Conservation (phyloP, 441 rosid genomes). For the Adansonia gregorii region DNA sequence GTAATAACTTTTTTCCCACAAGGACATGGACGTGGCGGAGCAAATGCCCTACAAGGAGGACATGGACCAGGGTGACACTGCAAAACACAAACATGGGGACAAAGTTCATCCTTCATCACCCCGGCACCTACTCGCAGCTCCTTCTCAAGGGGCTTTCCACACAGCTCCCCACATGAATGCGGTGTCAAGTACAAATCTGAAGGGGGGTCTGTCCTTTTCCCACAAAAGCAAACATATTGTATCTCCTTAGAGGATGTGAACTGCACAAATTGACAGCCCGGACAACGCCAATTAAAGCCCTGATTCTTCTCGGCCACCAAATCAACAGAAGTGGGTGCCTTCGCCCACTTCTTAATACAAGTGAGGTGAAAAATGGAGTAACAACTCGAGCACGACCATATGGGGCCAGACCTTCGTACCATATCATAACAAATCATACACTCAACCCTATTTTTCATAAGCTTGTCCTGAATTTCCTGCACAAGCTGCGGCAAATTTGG, state of each 20-base stretch:
- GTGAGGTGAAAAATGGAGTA: slow-evolving; percentile 89
- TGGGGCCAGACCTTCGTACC: slow-evolving; percentile 80
- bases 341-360: slow-evolving; percentile 97
- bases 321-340: slow-evolving; percentile 89
- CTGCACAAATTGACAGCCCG: slow-evolving; percentile 95
- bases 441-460: slow-evolving; percentile 71
- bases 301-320: slow-evolving; percentile 77
- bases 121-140: slow-evolving; percentile 39
- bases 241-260: slow-evolving; percentile 77
- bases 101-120: slow-evolving; percentile 59
- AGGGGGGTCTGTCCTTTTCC: slow-evolving; percentile 86
- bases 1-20: slow-evolving; percentile 87
- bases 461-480: slow-evolving; percentile 94
- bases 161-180: slow-evolving; percentile 97
- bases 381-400: slow-evolving; percentile 98
- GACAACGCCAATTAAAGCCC: slow-evolving; percentile 98
- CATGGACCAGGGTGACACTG: slow-evolving; percentile 99
- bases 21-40: slow-evolving; percentile 84
- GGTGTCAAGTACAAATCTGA: slow-evolving; percentile 96
- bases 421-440: slow-evolving; percentile 99
- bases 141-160: slow-evolving; percentile 93
- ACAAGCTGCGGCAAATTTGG: slow-evolving; percentile 84
- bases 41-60: slow-evolving; percentile 97
- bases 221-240: slow-evolving; percentile 82
- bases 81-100: slow-evolving; percentile 94